A percentile compares a stretch with the other conserved stretches of the same genome.
Conservation (phyloP, 768 basidiomycete genomes). For the Tubosaeta brunneosetosa region DNA sequence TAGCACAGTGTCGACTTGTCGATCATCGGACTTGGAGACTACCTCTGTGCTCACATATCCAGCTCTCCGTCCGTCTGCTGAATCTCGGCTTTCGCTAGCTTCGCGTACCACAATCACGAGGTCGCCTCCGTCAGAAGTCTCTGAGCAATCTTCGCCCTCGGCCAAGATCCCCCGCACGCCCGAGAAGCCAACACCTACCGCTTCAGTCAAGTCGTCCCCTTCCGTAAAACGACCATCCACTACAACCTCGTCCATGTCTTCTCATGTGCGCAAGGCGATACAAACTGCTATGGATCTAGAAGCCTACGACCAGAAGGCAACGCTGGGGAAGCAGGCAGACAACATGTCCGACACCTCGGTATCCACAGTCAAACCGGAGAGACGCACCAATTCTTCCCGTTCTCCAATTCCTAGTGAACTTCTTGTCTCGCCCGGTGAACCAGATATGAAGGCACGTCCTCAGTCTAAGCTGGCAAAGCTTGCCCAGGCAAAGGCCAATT, state of each 20-base stretch:
- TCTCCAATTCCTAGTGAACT: conserved; percentile 15
- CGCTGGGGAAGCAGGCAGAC: conserved; percentile 9
- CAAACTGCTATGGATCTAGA: conserved; percentile 63
- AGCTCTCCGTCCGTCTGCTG: conserved; percentile 59
- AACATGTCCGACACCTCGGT: conserved; percentile 13
- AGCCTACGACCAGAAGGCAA: conserved; percentile 38
- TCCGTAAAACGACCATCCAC: conserved; percentile 25
- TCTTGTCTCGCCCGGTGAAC: conserved; percentile 10
- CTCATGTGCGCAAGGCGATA: conserved; percentile 62
- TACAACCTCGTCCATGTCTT: conserved; percentile 48
- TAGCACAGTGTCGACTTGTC: conserved; percentile 47
- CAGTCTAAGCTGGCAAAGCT: conserved; percentile 74
- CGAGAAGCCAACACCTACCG: conserved; percentile 10
- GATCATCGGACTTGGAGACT: conserved; percentile 49
- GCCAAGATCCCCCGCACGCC: conserved; percentile 23
- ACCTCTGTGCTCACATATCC: conserved; percentile 73
- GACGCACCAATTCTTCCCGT: conserved; percentile 20
- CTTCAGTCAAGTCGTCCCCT: conserved; percentile 25
- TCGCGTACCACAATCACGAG: conserved; percentile 21
- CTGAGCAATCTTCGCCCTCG: conserved; percentile 13
- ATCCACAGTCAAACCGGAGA: conserved; percentile 22
- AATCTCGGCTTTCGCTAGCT: conserved; percentile 40
- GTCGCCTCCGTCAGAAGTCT: conserved; percentile 13
- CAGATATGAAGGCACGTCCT: conserved; percentile 31
- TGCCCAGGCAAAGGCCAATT: conserved; percentile 52